Evolutionary conservation across 306 rosid species (phyloP), one percentile per base, ranked within the genome.

Genomic region (Argentina anserina): DNA sequence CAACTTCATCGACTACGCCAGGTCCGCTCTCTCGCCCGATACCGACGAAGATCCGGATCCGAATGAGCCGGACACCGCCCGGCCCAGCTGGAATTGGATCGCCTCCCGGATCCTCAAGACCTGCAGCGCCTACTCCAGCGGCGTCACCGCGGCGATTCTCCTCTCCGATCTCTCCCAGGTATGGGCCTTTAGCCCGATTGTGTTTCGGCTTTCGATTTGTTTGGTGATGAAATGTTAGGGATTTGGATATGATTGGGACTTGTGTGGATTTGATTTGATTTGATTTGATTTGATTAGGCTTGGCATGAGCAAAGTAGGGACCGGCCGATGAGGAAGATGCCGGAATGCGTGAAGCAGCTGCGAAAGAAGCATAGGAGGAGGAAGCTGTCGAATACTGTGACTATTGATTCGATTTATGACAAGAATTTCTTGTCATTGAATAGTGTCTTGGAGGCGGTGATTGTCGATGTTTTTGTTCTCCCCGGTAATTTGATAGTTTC

Each of bases 101-200:
- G 85, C 83, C 8, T 87, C 89, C 68, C 93, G 89, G 59, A 78
- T 93, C 55, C 92, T 93, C 82, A 90, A 82, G 81, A 87, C 93
- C 77, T 93, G 97, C 73, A 11, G 75, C 70, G 81, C 96, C 72
- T 93, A 90, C 76, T 93, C 97, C 5, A 89, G 96, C 73, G 96
- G 94, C 4, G 97, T 91, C 60, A 93, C 96, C 58, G 77, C 96
- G 1, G 97, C 97, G 1, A 91, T 91, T 74, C 70, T 93, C 61
- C 98, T 93, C 78, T 87, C 97, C 45, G 97, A 89, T 67, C 87
- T 93, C 81, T 79, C 85, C 78, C 91, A 85, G 96, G 96, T 90
- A 67, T 50, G 7, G 45, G 45, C 14, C 43, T 45, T 56, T 0
- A 7, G 4, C 4, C 33, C 5, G 20, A 50, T 71, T 26, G 6